Evolutionary conservation across 345 rosid species (phyloP).

Genomic region (Gossypium bickii): DNA sequence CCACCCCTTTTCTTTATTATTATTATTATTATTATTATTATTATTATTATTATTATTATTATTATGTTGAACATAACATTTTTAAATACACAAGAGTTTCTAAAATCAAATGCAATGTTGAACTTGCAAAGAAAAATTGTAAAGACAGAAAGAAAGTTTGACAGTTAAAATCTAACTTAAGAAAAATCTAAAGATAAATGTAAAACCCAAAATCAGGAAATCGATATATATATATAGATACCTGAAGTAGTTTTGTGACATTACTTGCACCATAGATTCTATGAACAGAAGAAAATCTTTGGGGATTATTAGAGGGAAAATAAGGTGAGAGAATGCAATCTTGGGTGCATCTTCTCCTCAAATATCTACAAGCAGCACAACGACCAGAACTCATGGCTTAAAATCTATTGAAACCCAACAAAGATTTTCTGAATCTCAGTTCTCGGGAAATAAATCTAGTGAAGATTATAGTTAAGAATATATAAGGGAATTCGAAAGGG

Average conservation of each 20-base stretch:
- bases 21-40: no score
- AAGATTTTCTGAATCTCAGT: background rate
- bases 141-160: no score
- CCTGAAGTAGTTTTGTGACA: slow-evolving; percentile 92
- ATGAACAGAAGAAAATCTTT: slow-evolving; percentile 76
- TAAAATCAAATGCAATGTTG: no score
- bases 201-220: background rate
- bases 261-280: slow-evolving; percentile 87
- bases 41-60: no score
- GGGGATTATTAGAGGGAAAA: slow-evolving; percentile 86
- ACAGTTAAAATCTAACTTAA: background rate
- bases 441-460: background rate
- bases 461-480: background rate
- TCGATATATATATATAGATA: background rate
- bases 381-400: slow-evolving; percentile 7
- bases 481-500: background rate
- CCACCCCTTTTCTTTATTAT: background rate
- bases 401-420: background rate
- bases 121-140: no score
- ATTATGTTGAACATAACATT: no score
- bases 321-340: slow-evolving; percentile 84
- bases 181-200: background rate
- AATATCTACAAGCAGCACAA: slow-evolving; percentile 79
- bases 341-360: slow-evolving; percentile 68
- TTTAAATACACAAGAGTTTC: no score